Evolutionary conservation across 75 land plant genomes (phyloP), one percentile per base, ranked within the genome.

Genomic region (Selaginella tamariscina): DNA sequence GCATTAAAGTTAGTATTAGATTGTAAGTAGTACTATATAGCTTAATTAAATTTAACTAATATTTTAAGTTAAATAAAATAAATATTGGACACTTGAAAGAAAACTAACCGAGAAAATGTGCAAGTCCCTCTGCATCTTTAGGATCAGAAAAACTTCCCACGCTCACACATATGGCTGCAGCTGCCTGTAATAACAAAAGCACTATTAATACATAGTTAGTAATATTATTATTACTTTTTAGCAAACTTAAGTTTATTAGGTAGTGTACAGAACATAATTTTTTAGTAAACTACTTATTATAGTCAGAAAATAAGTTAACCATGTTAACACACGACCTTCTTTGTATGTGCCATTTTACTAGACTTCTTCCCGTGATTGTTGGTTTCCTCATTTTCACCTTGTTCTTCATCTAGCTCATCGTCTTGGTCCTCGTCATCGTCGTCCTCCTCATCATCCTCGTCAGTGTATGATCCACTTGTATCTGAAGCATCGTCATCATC

Each of bases 161-260:
- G 65, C 91, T 84, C n/a, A 93, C 98, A 70, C 88, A 83, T 86
- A 93, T 80, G 56, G 98, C 95, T 20, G 88, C 98, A 2, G 98
- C 98, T 56, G 98, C 98, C 90, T 93, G 76, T n/a, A 39, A 39
- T 5, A 39, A 5, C 49, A 59, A 2, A 59, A 59, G 21, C 8
- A 59, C 62, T 27, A 59, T 59, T 23, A 8, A 49, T 49, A 49
- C n/a, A n/a, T n/a, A n/a, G n/a, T n/a, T n/a, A n/a, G n/a, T n/a
- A n/a, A n/a, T n/a, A n/a, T n/a, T n/a, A n/a, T n/a, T n/a, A n/a
- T n/a, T n/a, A n/a, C n/a, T n/a, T n/a, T n/a, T n/a, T n/a, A n/a
- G n/a, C n/a, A n/a, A n/a, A n/a, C n/a, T n/a, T n/a, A n/a, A n/a
- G n/a, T n/a, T n/a, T n/a, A n/a, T n/a, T n/a, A n/a, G n/a, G n/a